Evolutionary conservation across 345 rosid species (phyloP).

Genomic region (Triadica sebifera): DNA sequence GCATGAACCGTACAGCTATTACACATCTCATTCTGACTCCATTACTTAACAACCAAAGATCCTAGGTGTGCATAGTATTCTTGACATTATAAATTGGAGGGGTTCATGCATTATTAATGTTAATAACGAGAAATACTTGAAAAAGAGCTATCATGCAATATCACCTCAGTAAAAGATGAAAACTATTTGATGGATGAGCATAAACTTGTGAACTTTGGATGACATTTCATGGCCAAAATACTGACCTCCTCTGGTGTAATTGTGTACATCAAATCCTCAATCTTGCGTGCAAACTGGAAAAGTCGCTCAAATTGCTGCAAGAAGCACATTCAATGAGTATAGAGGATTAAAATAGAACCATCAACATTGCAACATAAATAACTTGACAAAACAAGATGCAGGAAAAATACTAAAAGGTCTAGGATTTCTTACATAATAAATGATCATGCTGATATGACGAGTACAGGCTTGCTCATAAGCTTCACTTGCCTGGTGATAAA

Average conservation of each 20-base stretch:
- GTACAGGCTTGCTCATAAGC: constrained; percentile 98
- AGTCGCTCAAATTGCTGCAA: constrained; percentile 93
- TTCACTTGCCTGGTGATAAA: constrained; percentile 99
- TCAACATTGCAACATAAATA: not conserved
- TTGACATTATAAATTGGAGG: not conserved
- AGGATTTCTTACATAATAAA: constrained; percentile 69
- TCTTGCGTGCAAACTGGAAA: constrained; percentile 85
- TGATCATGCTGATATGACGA: constrained; percentile 92
- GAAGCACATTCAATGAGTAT: not conserved
- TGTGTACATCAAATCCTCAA: constrained; percentile 93
- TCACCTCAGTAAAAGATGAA: not conserved
- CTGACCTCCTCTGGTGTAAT: constrained; percentile 94
- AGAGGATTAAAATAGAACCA: not conserved
- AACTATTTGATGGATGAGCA: not conserved
- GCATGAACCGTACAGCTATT: not conserved
- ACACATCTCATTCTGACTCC: not conserved
- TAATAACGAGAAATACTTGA: not conserved
- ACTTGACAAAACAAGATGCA: not conserved
- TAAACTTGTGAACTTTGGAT: constrained; percentile 6
- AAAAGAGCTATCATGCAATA: not conserved
- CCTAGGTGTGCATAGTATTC: not conserved
- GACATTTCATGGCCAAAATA: constrained; percentile 8
- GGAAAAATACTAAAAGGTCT: constrained; percentile 1
- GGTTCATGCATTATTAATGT: not conserved
- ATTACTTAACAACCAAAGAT: not conserved